Evolutionary conservation across 2,329 filamentous ascomycete genomes (phyloP).

Genomic region (Arthrocladium fulminans): DNA sequence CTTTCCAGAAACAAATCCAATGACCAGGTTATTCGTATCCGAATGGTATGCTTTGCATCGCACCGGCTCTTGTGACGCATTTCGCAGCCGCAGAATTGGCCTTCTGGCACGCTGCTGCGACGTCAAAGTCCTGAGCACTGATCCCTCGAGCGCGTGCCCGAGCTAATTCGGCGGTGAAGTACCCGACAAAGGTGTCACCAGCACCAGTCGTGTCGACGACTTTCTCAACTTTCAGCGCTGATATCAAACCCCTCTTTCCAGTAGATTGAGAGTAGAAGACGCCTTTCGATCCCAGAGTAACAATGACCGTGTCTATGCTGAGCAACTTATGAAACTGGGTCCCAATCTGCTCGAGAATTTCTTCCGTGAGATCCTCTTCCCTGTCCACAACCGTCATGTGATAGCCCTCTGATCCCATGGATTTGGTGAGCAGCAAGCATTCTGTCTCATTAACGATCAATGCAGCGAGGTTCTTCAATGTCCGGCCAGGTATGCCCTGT

Average conservation of each 20-base stretch:
- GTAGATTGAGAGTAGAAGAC: constrained; percentile 54
- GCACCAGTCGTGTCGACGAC: constrained; percentile 92
- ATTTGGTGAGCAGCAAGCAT: constrained; percentile 59
- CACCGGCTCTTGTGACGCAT: constrained; percentile 37
- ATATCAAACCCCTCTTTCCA: constrained; percentile 41
- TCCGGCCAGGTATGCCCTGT: constrained; percentile 54
- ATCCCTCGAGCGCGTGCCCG: constrained; percentile 34
- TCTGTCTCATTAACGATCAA: constrained; percentile 88
- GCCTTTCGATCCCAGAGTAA: constrained; percentile 77
- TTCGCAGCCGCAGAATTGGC: constrained; percentile 38
- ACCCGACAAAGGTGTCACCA: constrained; percentile 88
- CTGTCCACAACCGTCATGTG: constrained; percentile 16
- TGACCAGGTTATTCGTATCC: constrained; percentile 32
- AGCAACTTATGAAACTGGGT: constrained; percentile 58
- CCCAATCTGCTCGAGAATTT: constrained; percentile 38
- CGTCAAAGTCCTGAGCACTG: constrained; percentile 38
- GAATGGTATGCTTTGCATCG: constrained; percentile 42
- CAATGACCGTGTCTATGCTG: constrained; percentile 61
- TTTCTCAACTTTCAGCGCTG: constrained; percentile 56
- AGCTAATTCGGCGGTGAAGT: constrained; percentile 68
- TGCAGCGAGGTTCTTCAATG: constrained; percentile 62
- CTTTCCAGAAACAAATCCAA: background rate
- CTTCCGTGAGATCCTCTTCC: constrained; percentile 22
- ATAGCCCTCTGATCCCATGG: constrained; percentile 24
- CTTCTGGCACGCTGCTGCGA: constrained; percentile 37